phyloP scores from a whole-genome alignment of 768 basidiomycete genomes.

The Punctularia strigosozonata region DNA sequence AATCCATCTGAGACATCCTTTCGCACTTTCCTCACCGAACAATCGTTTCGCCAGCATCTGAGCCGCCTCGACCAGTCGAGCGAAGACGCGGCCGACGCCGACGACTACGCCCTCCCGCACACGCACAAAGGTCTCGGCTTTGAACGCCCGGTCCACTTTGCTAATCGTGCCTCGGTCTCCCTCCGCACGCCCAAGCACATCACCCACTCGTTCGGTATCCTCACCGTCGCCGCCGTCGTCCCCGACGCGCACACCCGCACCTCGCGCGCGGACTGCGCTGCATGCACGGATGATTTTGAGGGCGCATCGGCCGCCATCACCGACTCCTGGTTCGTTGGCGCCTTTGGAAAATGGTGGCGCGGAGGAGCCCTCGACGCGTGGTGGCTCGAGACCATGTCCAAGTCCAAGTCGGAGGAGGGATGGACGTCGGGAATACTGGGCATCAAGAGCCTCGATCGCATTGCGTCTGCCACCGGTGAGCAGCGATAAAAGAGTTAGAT shows the following conservation, averaged over 20 bases:
- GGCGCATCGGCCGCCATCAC: conserved; percentile 43
- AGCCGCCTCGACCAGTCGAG: conserved; percentile 65
- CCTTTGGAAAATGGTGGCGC: conserved; percentile 87
- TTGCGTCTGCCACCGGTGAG: conserved; percentile 58
- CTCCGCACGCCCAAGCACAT: conserved; percentile 86
- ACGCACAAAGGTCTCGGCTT: conserved; percentile 11
- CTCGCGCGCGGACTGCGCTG: conserved; percentile 4
- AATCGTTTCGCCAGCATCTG: conserved; percentile 90
- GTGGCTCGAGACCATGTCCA: conserved; percentile 57
- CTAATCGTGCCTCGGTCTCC: conserved; percentile 85
- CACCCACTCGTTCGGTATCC: conserved; percentile 78
- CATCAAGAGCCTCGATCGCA: conserved; percentile 60
- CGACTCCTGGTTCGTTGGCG: conserved; percentile 85
- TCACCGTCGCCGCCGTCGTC: conserved; percentile 73
- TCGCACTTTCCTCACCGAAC: conserved; percentile 91
- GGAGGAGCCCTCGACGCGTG: conserved; percentile 74
- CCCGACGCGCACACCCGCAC: conserved; percentile 19
- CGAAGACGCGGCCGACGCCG: conserved; percentile 33
- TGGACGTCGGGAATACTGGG: conserved; percentile 70
- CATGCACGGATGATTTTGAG: conserved; percentile 22
- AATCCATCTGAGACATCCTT: conserved; percentile 94
- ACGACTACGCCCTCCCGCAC: conserved; percentile 17
- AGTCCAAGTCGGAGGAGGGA: conserved; percentile 57
- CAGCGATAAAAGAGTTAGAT: too few species aligned
- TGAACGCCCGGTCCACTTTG: conserved; percentile 63